These are phyloP conservation scores for Tricholoma hemisulphureum DNA, from an alignment of 768 basidiomycete genomes.

Conservation along the genomic window DNA sequence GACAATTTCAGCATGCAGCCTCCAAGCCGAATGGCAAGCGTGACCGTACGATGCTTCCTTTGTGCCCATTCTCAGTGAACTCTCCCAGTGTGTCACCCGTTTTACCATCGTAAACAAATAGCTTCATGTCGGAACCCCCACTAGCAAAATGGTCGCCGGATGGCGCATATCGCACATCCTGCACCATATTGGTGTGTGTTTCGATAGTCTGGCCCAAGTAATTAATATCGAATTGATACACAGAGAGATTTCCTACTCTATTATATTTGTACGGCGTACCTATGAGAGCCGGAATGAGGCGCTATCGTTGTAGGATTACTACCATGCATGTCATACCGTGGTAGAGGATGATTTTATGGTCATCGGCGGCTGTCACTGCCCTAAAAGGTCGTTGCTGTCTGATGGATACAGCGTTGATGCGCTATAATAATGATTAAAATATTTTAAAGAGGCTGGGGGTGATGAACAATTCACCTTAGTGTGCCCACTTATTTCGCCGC, in stretches of 20 bases:
- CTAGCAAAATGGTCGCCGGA: constrained; percentile 84
- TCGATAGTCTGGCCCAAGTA: constrained; percentile 61
- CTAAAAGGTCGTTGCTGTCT: constrained; percentile 87
- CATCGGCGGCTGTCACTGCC: constrained; percentile 87
- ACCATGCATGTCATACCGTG: constrained; percentile 48
- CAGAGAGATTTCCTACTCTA: constrained; percentile 46
- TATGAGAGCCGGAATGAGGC: constrained; percentile 18
- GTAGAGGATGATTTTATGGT: constrained; percentile 77
- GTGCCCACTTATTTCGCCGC: constrained; percentile 88
- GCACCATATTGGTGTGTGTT: constrained; percentile 89
- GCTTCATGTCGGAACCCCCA: constrained; percentile 84
- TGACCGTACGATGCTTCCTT: constrained; percentile 68
- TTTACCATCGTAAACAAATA: constrained; percentile 89
- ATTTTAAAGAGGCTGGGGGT: too few species aligned
- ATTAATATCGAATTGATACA: not conserved
- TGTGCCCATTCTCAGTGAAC: constrained; percentile 65
- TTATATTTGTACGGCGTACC: constrained; percentile 89
- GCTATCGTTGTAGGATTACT: not conserved
- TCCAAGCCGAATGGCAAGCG: not conserved
- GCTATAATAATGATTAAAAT: constrained; percentile 35
- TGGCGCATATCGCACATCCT: constrained; percentile 81
- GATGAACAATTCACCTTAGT: constrained; percentile 60
- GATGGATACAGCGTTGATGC: constrained; percentile 85
- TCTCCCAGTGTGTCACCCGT: constrained; percentile 77
- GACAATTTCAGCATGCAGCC: not conserved